phyloP scores from a whole-genome alignment of 371 early-diverging fungal genomes.

The Phascolomyces articulosus region DNA sequence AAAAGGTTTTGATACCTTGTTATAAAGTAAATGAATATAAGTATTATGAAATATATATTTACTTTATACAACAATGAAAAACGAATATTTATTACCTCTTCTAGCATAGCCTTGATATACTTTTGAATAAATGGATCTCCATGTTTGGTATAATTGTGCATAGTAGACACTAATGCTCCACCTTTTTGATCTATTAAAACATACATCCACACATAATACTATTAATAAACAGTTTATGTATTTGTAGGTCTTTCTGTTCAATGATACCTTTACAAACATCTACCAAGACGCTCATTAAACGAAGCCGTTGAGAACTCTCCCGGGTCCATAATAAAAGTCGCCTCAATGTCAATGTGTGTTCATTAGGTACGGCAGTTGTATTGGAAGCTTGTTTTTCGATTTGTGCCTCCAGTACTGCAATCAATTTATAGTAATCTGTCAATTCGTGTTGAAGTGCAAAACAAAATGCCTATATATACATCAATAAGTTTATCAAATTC shows the following conservation, averaged over 20 bases:
- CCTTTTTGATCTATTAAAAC: constrained; percentile 60
- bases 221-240: no score
- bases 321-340: constrained; percentile 88
- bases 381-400: constrained; percentile 50
- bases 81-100: constrained; percentile 50
- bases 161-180: constrained; percentile 78
- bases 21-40: constrained; percentile 8
- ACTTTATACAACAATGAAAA: constrained; percentile 9
- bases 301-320: constrained; percentile 76
- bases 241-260: not conserved
- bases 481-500: not conserved
- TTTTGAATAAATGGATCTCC: constrained; percentile 88
- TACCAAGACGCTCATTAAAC: constrained; percentile 70
- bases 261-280: constrained; percentile 58
- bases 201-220: not conserved
- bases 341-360: constrained; percentile 74
- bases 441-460: constrained; percentile 80
- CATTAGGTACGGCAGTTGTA: constrained; percentile 28
- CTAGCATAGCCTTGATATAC: constrained; percentile 81
- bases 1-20: constrained; percentile 87
- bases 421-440: constrained; percentile 78
- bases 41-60: no score
- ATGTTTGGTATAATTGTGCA: constrained; percentile 84
- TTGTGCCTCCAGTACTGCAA: constrained; percentile 86
- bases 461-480: constrained; percentile 73